Evolutionary conservation across 2,329 filamentous ascomycete genomes (phyloP), one percentile per base, ranked within the genome.

Genomic region (Fusarium equiseti): DNA sequence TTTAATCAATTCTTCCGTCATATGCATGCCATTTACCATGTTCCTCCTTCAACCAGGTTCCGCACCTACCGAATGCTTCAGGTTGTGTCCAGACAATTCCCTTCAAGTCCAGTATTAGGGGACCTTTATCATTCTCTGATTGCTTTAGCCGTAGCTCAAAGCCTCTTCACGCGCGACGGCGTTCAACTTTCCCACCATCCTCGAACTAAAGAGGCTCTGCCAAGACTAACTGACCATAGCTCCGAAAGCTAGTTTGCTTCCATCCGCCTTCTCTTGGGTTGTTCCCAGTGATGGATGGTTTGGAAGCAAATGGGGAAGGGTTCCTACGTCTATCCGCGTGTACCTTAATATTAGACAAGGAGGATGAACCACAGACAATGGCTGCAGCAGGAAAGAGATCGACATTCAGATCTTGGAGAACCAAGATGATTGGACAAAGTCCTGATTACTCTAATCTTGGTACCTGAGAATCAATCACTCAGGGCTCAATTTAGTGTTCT

Each of bases 341-440:
- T 38, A 38, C 18, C 49, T 38, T 50, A 51, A 43, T 38, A n/a
- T 40, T 24, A 42, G 52, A 58, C 42, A 51, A 59, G 53, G 68
- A 57, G 50, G 18, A 43, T 43, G 50, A n/a, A 43, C 27, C 22
- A 29, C 32, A 32, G 49, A 49, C 42, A 38, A 38, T 38, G 48
- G 32, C 52, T 45, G 20, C n/a, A 56, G 29, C 43, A 58, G 66
- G 54, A 57, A 53, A 59, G 50, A 61, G 68, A 71, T 71, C 68
- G 64, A 65, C 68, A 42, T 35, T 18, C 38, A 50, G 67, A 71
- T 71, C 64, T 72, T 24, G 40, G 38, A 64, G 54, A 70, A 70
- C 59, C 38, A 57, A 56, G 35, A 38, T 27, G 50, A 60, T 70
- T 53, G 62, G 62, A 43, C 10, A n/a, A 53, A 46, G 27, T 61